phyloP scores from a whole-genome alignment of 345 rosid genomes.

The Crucihimalaya himalaica region DNA sequence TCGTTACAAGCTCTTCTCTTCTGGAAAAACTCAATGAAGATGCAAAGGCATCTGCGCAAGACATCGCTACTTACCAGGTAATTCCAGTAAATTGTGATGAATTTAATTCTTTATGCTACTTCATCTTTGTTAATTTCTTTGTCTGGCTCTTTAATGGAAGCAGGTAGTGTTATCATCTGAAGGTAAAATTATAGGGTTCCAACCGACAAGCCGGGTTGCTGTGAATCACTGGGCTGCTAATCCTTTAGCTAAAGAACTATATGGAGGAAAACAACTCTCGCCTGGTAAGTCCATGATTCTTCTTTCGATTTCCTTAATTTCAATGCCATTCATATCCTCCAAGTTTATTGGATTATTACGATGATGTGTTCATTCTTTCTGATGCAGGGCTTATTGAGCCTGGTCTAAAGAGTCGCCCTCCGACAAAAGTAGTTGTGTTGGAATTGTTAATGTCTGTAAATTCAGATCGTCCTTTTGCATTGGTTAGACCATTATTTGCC shows the following conservation, averaged over 20 bases:
- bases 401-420: conserved; percentile 50
- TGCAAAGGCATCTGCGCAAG: conserved; percentile 57
- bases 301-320: background rate
- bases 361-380: conserved; percentile 1
- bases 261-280: conserved; percentile 55
- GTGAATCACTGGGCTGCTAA: conserved; percentile 77
- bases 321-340: background rate
- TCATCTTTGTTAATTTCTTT: background rate
- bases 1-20: conserved; percentile 41
- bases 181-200: conserved; percentile 74
- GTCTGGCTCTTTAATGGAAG: conserved; percentile 10
- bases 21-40: conserved; percentile 46
- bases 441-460: conserved; percentile 72
- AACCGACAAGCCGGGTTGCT: conserved; percentile 71
- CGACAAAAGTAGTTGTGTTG: conserved; percentile 53
- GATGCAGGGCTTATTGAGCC: conserved; percentile 70
- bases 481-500: conserved; percentile 58
- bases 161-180: conserved; percentile 69
- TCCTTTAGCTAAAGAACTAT: conserved; percentile 76
- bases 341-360: background rate
- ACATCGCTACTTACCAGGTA: conserved; percentile 83
- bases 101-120: background rate
- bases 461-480: conserved; percentile 55
- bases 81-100: background rate
- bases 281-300: conserved; percentile 52